Evolutionary conservation across 1,284 basidiomycete genomes (phyloP), one percentile per base, ranked within the genome.

Genomic region (Coniferiporia sulphurascens): DNA sequence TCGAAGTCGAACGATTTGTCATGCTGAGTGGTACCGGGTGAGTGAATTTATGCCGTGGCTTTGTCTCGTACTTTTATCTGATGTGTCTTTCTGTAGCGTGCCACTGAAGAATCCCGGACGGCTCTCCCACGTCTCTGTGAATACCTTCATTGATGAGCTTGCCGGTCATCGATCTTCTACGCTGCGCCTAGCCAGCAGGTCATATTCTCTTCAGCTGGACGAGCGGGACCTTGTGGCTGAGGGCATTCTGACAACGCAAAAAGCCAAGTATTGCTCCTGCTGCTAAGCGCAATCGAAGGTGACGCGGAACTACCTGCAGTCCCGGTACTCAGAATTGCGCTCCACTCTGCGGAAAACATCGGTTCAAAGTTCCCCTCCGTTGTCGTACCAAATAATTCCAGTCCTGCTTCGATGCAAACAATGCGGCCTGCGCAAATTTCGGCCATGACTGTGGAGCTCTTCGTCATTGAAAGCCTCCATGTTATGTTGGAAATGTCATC

Each of bases 81-180:
- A 12, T 58, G 19, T 27, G 27, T 13, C 34, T 22, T 50, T 35
- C 15, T 56, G 1, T 38, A 72, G 71, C 43, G 70, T 71, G 19
- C 62, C 68, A 13, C 60, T 71, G 4, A 67, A 69, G 21, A 70
- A 71, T 41, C 65, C 66, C 2, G 71, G 69, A 2, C 69, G 71
- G 51, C 56, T 69, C 12, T 67, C 69, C 0, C 68, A 67, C 57
- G 68, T 71, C 22, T 65, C 69, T 34, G 70, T 65, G 17, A 70
- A 71, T 60, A 58, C 70, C 0, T 72, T 69, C 63, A 65, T 73
- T 59, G 71, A 73, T 58, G 62, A 66, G 2, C 65, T 73, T 5
- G 71, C 70, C 1, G 53, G 65, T 6, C 65, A 68, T 55, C 66
- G 70, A 6, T 69, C 66, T 27, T 63, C 64, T 48, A 57, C 59